These are phyloP conservation scores for Leccinum boreale DNA, from an alignment of 768 basidiomycete species.

Conservation along the genomic window DNA sequence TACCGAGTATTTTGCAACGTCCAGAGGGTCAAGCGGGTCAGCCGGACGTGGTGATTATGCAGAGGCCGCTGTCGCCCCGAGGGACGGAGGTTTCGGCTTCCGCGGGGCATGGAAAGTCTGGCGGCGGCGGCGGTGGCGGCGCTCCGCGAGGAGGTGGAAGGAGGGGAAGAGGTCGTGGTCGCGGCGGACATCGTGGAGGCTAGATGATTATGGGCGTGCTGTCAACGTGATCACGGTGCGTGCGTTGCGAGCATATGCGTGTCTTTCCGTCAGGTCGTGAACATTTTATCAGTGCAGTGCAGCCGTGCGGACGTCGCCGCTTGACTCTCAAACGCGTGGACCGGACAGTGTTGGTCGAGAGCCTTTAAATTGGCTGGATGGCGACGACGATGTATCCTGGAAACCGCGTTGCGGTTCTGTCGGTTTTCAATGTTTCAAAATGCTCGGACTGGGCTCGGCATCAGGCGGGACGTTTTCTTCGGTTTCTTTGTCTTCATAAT, in stretches of 20 bases:
- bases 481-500: neutral
- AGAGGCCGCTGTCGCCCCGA: conserved; percentile 10
- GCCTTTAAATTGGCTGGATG: too few relatives aligned
- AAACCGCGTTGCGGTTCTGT: neutral
- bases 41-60: conserved; percentile 8
- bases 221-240: neutral
- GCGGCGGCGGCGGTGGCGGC: conserved; percentile 4
- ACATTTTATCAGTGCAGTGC: neutral
- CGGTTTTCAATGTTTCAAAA: neutral
- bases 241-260: neutral
- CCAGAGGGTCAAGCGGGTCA: conserved; percentile 9
- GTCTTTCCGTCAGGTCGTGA: neutral
- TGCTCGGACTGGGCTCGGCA: neutral
- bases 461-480: neutral
- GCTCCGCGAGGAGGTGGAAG: conserved; percentile 21
- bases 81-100: conserved; percentile 11
- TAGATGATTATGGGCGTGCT: conserved; percentile 1
- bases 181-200: conserved; percentile 30
- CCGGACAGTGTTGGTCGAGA: too few relatives aligned
- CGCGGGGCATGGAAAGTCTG: neutral
- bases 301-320: neutral
- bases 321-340: neutral
- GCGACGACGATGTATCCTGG: neutral
- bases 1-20: conserved; percentile 27
- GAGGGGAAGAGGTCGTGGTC: conserved; percentile 31